Evolutionary conservation across 202 grass and related monocot genomes (phyloP).

Genomic region (Sporobolus alterniflorus): DNA sequence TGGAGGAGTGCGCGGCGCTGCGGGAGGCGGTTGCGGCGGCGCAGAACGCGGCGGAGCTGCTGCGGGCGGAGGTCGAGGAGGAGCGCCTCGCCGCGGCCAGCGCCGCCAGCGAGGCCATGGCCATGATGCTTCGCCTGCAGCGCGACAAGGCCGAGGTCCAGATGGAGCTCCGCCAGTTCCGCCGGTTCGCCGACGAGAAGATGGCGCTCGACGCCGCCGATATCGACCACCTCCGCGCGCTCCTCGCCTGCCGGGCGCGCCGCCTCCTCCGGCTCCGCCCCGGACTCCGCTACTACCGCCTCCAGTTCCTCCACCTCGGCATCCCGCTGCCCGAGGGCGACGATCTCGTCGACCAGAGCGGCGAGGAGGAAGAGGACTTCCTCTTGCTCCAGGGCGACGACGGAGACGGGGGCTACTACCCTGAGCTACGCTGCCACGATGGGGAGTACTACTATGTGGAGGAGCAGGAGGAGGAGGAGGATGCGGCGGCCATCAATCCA

Average conservation of each 20-base stretch:
- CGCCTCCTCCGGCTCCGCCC: conserved; percentile 37
- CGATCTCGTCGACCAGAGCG: conserved; percentile 4
- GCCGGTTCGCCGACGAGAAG: conserved; percentile 93
- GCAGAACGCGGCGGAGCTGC: conserved; percentile 58
- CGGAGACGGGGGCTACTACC: conserved; percentile 35
- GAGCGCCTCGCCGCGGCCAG: conserved; percentile 78
- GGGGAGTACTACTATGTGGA: conserved; percentile 54
- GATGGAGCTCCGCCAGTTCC: conserved; percentile 98
- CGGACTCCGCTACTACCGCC: conserved; percentile 59
- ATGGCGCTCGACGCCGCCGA: conserved; percentile 86
- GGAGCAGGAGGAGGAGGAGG: conserved; percentile 39
- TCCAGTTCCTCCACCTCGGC: conserved; percentile 64
- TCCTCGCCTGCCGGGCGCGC: conserved; percentile 59
- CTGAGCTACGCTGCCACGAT: conserved; percentile 56
- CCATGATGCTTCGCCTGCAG: conserved; percentile 97
- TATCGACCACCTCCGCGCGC: conserved; percentile 62
- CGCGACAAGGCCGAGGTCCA: conserved; percentile 90
- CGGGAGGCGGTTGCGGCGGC: conserved; percentile 63
- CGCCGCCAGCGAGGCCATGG: conserved; percentile 95
- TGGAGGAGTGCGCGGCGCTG: conserved; percentile 60
- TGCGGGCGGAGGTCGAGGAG: conserved; percentile 81
- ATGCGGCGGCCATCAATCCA: conserved; percentile 44
- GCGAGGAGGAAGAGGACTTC: conserved; percentile 18
- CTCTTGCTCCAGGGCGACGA: conserved; percentile 38
- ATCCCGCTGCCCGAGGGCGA: conserved; percentile 62